phyloP scores from a whole-genome alignment of 805 yeast species.

The Candida easanensis region DNA sequence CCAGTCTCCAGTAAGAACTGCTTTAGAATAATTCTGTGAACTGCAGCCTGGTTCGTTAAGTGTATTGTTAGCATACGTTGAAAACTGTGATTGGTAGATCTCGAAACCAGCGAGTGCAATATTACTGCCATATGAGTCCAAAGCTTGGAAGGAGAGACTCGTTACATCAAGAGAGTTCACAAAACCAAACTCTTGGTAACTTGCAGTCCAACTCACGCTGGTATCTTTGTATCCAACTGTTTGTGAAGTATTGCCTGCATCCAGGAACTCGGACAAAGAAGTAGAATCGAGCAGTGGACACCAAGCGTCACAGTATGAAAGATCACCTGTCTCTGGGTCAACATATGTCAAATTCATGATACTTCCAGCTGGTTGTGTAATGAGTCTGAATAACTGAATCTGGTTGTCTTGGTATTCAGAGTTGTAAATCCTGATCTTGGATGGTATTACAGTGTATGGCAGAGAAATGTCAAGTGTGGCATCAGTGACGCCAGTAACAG shows the following conservation, averaged over 20 bases:
- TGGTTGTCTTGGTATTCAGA: conserved; percentile 44
- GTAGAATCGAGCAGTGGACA: conserved; percentile 65
- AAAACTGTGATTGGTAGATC: conserved; percentile 52
- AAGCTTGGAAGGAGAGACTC: conserved; percentile 58
- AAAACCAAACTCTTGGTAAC: conserved; percentile 82
- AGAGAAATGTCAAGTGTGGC: conserved; percentile 68
- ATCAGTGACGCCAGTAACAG: conserved; percentile 39
- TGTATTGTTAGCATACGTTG: conserved; percentile 71
- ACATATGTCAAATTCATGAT: conserved; percentile 89
- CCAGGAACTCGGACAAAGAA: conserved; percentile 27
- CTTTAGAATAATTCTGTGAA: conserved; percentile 21
- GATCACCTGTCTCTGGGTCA: conserved; percentile 64
- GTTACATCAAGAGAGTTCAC: conserved; percentile 62
- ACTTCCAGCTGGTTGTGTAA: conserved; percentile 77
- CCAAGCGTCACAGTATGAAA: conserved; percentile 75
- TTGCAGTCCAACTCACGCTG: conserved; percentile 34
- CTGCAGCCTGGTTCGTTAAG: conserved; percentile 65
- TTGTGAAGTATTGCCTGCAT: conserved; percentile 7
- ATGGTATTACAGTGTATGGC: conserved; percentile 57
- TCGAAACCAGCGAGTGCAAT: conserved; percentile 75
- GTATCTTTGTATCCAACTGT: conserved; percentile 30
- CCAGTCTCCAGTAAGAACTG: conserved; percentile 32
- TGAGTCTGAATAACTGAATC: conserved; percentile 63
- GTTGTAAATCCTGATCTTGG: conserved; percentile 71
- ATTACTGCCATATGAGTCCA: conserved; percentile 64